Conservation (phyloP, 2,329 filamentous ascomycete genomes). For the Hymenoscyphus linearis region DNA sequence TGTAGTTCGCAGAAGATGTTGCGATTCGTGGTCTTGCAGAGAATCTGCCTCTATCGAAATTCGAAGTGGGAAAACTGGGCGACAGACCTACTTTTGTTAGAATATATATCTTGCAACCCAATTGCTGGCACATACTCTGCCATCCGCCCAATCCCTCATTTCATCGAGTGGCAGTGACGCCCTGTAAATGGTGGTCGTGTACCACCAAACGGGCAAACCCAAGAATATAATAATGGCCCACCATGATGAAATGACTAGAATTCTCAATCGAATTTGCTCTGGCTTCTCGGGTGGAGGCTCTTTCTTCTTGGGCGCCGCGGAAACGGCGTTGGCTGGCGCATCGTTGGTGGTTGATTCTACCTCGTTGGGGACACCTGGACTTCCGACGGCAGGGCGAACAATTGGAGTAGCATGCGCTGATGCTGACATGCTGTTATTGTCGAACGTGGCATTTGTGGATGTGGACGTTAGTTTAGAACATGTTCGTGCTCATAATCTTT, state of each 20-base stretch:
- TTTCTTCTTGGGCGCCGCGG: slow-evolving; percentile 25
- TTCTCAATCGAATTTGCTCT: slow-evolving; percentile 63
- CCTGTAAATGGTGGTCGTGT: slow-evolving; percentile 87
- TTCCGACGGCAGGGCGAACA: not conserved
- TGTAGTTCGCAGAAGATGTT: slow-evolving; percentile 70
- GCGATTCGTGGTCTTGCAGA: slow-evolving; percentile 61
- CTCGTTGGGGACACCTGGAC: not conserved
- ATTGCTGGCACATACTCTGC: slow-evolving; percentile 56
- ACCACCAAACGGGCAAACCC: slow-evolving; percentile 92
- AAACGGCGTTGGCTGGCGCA: slow-evolving; percentile 24
- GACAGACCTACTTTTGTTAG: slow-evolving; percentile 61
- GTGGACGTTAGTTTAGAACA: not conserved
- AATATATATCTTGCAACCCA: not conserved
- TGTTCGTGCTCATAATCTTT: not conserved
- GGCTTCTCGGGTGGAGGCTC: slow-evolving; percentile 69
- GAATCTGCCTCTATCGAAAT: slow-evolving; percentile 69
- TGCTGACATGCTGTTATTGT: slow-evolving; percentile 20
- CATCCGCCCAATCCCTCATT: slow-evolving; percentile 90
- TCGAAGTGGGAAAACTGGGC: slow-evolving; percentile 79
- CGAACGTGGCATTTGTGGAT: slow-evolving; percentile 5
- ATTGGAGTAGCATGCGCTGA: slow-evolving; percentile 9
- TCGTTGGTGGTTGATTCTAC: slow-evolving; percentile 9
- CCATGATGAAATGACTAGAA: slow-evolving; percentile 76
- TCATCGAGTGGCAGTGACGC: slow-evolving; percentile 74
- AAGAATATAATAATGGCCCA: slow-evolving; percentile 81